Conservation (phyloP, 2,329 filamentous ascomycete genomes). For the Rosellinia necatrix region DNA sequence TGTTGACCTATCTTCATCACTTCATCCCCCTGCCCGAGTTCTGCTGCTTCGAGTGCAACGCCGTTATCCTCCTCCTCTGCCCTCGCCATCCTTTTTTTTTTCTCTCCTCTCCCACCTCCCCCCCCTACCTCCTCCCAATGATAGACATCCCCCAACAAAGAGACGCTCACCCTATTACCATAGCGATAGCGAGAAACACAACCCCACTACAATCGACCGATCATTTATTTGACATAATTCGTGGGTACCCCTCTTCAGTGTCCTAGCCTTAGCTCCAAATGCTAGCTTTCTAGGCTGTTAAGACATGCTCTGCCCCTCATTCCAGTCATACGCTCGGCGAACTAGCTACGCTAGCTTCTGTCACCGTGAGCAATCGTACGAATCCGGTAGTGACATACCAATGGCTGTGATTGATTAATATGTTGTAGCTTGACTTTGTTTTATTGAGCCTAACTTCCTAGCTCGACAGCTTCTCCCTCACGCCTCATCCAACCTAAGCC, state of each 20-base stretch:
- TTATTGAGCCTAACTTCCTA: background rate
- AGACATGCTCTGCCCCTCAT: slow-evolving; percentile 26
- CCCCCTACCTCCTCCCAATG: too few relatives aligned
- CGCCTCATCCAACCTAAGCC: background rate
- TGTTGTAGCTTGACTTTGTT: background rate
- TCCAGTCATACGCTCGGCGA: slow-evolving; percentile 17
- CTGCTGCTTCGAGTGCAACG: background rate
- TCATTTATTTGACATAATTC: background rate
- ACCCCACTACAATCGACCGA: slow-evolving; percentile 10
- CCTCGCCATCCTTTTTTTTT: too few relatives aligned
- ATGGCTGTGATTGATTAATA: background rate
- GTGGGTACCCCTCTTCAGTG: slow-evolving; percentile 16
- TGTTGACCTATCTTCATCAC: background rate
- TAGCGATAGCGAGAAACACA: too few relatives aligned
- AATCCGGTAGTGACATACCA: slow-evolving; percentile 7
- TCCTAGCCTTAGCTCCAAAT: slow-evolving; percentile 16
- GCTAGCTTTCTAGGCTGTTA: background rate
- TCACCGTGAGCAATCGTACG: background rate
- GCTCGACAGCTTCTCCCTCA: slow-evolving; percentile 3
- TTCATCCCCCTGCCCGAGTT: background rate
- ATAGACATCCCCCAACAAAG: too few relatives aligned
- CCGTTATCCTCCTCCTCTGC: background rate
- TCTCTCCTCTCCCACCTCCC: too few relatives aligned
- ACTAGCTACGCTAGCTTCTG: background rate
- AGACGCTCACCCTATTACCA: too few relatives aligned